Evolutionary conservation across 2,329 filamentous ascomycete genomes (phyloP).

Genomic region (Chrysoporthe cubensis): DNA sequence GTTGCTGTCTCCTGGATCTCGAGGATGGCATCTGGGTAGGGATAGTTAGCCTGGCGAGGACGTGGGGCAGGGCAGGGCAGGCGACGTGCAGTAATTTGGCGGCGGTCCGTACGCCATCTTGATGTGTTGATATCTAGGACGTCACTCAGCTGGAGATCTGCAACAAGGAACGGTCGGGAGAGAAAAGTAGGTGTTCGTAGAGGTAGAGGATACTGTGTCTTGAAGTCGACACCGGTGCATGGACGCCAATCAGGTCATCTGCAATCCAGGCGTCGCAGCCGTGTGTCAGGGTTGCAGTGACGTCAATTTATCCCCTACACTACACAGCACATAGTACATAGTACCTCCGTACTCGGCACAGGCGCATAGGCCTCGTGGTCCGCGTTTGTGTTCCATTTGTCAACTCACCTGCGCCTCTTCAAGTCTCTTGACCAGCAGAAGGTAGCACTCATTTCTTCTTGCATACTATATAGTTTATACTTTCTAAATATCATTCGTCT

Average conservation of each 20-base stretch:
- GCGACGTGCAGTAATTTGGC: constrained; percentile 61
- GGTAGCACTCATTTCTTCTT: no score
- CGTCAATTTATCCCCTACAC: neutral
- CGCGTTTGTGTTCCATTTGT: no score
- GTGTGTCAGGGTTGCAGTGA: neutral
- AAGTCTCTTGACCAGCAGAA: no score
- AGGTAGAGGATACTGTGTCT: neutral
- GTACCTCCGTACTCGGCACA: no score
- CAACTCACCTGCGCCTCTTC: no score
- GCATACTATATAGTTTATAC: no score
- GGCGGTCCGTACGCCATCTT: constrained; percentile 45
- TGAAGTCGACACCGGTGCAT: neutral
- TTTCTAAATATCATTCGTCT: no score
- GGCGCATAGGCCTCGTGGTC: no score
- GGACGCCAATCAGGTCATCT: neutral
- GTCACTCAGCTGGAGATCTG: neutral
- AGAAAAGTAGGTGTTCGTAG: neutral
- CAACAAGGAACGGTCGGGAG: neutral
- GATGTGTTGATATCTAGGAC: constrained; percentile 37
- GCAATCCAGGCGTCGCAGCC: neutral
- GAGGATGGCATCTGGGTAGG: constrained; percentile 68
- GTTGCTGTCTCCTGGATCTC: constrained; percentile 75
- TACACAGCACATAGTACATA: neutral
- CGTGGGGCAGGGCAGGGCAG: constrained; percentile 6
- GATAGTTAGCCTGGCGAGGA: constrained; percentile 17